Percentiles rank a stretch among this genome's conserved stretches.
phyloP scores from a whole-genome alignment of 75 land plant species.

The Adiantum capillusveneris region DNA sequence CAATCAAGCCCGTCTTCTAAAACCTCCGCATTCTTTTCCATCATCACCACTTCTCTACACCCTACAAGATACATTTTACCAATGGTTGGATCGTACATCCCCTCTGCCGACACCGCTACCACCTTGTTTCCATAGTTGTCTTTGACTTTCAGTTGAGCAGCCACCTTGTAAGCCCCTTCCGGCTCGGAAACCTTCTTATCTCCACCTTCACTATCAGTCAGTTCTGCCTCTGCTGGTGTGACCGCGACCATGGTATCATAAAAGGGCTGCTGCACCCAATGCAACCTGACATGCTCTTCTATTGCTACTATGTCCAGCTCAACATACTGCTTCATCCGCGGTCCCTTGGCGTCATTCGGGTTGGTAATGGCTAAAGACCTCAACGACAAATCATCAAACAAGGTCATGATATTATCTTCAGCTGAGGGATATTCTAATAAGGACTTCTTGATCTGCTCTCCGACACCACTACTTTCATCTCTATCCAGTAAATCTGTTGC shows the following conservation, averaged over 20 bases:
- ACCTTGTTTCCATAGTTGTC: constrained; percentile 17
- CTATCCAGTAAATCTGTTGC: constrained; percentile 32
- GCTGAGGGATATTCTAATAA: constrained; percentile 43
- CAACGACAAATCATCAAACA: constrained; percentile 49
- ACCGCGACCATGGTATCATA: background rate
- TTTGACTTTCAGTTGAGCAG: constrained; percentile 34
- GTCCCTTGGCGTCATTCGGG: constrained; percentile 7
- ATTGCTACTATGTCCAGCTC: constrained; percentile 43
- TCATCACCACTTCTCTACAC: constrained; percentile 38
- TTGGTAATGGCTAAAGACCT: constrained; percentile 16
- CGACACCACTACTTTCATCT: constrained; percentile 28
- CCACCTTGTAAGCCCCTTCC: constrained; percentile 38
- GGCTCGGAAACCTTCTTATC: constrained; percentile 19
- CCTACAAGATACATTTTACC: constrained; percentile 60
- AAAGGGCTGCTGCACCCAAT: constrained; percentile 11
- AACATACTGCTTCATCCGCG: constrained; percentile 7
- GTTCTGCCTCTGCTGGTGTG: background rate
- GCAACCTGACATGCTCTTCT: constrained; percentile 29
- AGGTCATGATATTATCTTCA: constrained; percentile 11
- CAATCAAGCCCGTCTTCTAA: constrained; percentile 64
- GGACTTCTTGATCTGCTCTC: constrained; percentile 36
- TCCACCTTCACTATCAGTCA: background rate
- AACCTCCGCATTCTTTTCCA: constrained; percentile 30
- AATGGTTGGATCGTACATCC: constrained; percentile 44
- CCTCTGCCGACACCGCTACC: constrained; percentile 43